A percentile compares a stretch with the other conserved stretches of the same genome.
Conservation (phyloP, 257 asterid species). For the Paraleonurus japonicus region DNA sequence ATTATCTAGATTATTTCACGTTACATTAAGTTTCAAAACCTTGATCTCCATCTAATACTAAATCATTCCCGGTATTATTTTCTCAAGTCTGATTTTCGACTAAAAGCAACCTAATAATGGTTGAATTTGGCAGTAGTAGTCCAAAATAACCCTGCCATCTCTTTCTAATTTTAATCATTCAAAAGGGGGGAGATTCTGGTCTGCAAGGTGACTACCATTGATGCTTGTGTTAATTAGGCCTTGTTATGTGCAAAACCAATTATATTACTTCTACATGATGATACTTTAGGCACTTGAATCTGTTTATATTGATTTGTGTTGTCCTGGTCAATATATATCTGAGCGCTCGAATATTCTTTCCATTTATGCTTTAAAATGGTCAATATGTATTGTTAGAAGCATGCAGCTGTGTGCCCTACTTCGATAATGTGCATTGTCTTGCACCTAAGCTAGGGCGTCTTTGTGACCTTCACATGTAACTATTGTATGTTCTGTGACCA, state of each 20-base stretch:
- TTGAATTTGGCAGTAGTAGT: not conserved
- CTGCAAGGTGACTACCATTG: not conserved
- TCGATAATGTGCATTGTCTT: not conserved
- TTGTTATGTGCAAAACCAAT: not conserved
- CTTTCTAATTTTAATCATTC: not conserved
- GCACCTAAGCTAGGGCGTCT: not conserved
- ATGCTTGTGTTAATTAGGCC: not conserved
- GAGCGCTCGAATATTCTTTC: not conserved
- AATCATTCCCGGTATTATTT: not conserved
- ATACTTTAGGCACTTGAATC: slow-evolving; percentile 3
- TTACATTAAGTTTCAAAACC: not conserved
- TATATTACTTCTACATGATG: not conserved
- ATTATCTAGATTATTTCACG: not conserved
- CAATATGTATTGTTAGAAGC: not conserved
- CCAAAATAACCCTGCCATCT: not conserved
- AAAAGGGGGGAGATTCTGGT: not conserved
- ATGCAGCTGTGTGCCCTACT: not conserved
- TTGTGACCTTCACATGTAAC: not conserved
- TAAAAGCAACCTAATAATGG: not conserved
- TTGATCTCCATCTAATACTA: not conserved
- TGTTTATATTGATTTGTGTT: not conserved
- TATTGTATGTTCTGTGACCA: not conserved
- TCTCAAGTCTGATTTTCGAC: not conserved
- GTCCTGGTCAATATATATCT: not conserved
- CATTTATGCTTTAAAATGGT: not conserved